A percentile compares a stretch with the other conserved stretches of the same genome.
Conservation (phyloP, 768 basidiomycete genomes). For the Pulveroboletus sp. region DNA sequence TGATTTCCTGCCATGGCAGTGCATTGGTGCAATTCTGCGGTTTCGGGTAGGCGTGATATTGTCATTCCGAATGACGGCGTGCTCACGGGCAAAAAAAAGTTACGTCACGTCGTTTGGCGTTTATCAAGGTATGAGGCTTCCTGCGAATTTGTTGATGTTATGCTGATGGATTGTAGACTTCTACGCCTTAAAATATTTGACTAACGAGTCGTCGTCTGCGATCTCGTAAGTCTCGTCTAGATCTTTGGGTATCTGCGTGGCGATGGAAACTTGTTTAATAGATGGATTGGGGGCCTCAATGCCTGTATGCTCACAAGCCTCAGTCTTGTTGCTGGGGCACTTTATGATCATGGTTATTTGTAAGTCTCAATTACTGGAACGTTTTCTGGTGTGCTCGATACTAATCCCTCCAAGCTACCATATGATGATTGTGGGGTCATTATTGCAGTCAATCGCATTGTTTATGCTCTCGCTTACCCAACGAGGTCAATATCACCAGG, state of each 20-base stretch:
- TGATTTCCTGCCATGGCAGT: conserved; percentile 11
- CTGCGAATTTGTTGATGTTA: background rate
- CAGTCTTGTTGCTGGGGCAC: conserved; percentile 40
- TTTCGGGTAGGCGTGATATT: conserved; percentile 24
- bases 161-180: conserved; percentile 29
- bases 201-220: conserved; percentile 30
- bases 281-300: conserved; percentile 48
- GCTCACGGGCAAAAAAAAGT: conserved; percentile 17
- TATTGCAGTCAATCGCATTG: conserved; percentile 39
- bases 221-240: conserved; percentile 31
- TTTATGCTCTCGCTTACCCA: conserved; percentile 46
- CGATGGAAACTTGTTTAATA: conserved; percentile 9
- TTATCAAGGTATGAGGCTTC: conserved; percentile 33
- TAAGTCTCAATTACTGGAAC: conserved; percentile 9
- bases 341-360: conserved; percentile 52
- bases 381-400: background rate
- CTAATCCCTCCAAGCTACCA: conserved; percentile 33
- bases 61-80: background rate
- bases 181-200: conserved; percentile 36
- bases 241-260: background rate
- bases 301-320: conserved; percentile 35
- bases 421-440: conserved; percentile 41
- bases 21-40: conserved; percentile 31
- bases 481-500: conserved; percentile 42
- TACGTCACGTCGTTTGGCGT: conserved; percentile 37